A percentile compares a stretch with the other conserved stretches of the same genome.
These are phyloP conservation scores for Cercospora zeina DNA, from an alignment of 2,329 filamentous ascomycete genomes.

Conservation along the genomic window DNA sequence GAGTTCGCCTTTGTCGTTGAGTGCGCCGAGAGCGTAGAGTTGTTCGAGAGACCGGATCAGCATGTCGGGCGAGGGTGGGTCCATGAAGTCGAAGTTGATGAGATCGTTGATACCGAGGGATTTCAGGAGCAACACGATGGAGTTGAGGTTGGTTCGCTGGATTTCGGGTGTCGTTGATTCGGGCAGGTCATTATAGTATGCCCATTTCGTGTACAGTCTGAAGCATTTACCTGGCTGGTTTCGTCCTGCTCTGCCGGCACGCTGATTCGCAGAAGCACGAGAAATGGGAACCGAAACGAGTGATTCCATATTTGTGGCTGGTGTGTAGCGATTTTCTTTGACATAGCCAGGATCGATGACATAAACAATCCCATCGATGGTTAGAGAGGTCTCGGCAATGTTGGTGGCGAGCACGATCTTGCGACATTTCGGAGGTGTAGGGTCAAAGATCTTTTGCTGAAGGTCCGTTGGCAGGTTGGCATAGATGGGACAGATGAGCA, in stretches of 20 bases:
- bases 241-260: conserved; percentile 88
- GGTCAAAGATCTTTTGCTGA: conserved; percentile 92
- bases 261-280: conserved; percentile 86
- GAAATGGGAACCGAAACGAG: conserved; percentile 89
- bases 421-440: conserved; percentile 77
- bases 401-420: conserved; percentile 96
- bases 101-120: conserved; percentile 89
- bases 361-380: conserved; percentile 93
- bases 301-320: conserved; percentile 87
- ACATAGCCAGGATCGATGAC: conserved; percentile 95
- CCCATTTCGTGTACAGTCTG: conserved; percentile 87
- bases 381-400: conserved; percentile 93
- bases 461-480: conserved; percentile 87
- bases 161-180: conserved; percentile 92
- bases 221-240: conserved; percentile 92
- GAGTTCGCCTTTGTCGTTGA: conserved; percentile 84
- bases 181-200: conserved; percentile 84
- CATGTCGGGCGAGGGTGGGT: conserved; percentile 84
- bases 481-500: conserved; percentile 92
- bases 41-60: conserved; percentile 87
- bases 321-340: conserved; percentile 93
- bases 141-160: conserved; percentile 81
- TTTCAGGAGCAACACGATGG: conserved; percentile 81
- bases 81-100: conserved; percentile 94
- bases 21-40: conserved; percentile 82